Conservation (phyloP, 306 rosid species). For the Quercus gilva region DNA sequence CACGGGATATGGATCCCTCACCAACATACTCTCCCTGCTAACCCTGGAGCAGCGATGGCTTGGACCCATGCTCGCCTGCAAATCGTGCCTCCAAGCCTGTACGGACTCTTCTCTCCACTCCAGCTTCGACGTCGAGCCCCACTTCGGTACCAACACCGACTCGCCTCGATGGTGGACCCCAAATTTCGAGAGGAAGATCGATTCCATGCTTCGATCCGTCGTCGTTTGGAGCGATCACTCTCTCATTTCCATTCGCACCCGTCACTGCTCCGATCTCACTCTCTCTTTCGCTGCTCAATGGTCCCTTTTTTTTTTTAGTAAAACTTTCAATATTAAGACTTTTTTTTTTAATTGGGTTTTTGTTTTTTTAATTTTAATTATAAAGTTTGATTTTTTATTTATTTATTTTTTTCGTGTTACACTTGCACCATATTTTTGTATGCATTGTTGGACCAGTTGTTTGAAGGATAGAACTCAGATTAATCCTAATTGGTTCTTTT, state of each 20-base stretch:
- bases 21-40: constrained; percentile 34
- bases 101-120: constrained; percentile 64
- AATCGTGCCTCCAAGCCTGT: constrained; percentile 66
- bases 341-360: neutral
- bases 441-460: neutral
- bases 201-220: constrained; percentile 73
- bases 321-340: neutral
- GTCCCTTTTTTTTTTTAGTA: constrained; percentile 32
- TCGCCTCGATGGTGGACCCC: constrained; percentile 61
- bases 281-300: constrained; percentile 61
- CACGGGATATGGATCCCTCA: no score
- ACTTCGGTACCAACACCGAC: constrained; percentile 38
- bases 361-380: neutral
- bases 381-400: neutral
- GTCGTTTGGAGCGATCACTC: constrained; percentile 47
- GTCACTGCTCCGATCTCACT: constrained; percentile 71
- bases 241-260: constrained; percentile 55
- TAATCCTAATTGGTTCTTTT: neutral
- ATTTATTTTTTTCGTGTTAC: no score
- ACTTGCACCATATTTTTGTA: neutral
- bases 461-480: neutral
- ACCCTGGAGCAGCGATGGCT: constrained; percentile 65
- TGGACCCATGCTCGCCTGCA: constrained; percentile 70
- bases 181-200: constrained; percentile 58
- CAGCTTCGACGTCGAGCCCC: constrained; percentile 58